Base-by-base conservation (phyloP, 768 basidiomycete species). In the Leucocoprinus leucothites region DNA sequence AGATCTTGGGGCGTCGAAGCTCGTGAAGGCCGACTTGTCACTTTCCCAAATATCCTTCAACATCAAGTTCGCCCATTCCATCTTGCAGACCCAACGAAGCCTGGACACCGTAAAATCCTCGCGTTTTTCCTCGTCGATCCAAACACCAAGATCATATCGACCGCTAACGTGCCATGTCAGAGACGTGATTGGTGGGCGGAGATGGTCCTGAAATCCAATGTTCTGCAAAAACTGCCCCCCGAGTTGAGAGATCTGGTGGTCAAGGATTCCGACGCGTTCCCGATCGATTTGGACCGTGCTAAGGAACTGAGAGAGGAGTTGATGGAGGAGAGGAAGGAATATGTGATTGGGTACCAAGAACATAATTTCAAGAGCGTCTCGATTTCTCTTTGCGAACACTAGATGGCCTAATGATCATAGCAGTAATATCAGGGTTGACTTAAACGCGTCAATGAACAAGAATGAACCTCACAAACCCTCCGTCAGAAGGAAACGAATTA, bases 11-110 rank as follows among this genome's bases (percentile, higher is more conserved):
- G 61, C 11, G 62, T 78, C 13, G 61, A 65, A 9, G 72, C 75
- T 4, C 60, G 60, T 1, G 66, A 71, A 49, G 71, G 70, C 1
- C 65, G 76, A 7, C 61, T 71, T 13, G 58, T 77, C 40, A 70
- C 69, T 0, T 78, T 75, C 60, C 76, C 76, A 1, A 78, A 77
- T 57, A 60, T 74, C 48, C 65, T 72, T 26, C 75, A 76, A 52
- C 74, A 78, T 57, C 68, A 63, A 21, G 72, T 78, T 8, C 57
- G 61, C 28, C 66, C 71, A 3, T 76, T 75, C 59, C 48, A 58
- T 21, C 31, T 67, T 74, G 57, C 47, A 3, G 71, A 77, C 58
- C 58, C 53, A 0, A 65, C 66, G 6, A 67, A 68, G 49, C 70
- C 69, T 5, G 76, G 75, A 3, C 65, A 72, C 52, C 64, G 73